Base-by-base conservation (phyloP, 257 asterid genomes). In the Nyctanthes arbortristis region DNA sequence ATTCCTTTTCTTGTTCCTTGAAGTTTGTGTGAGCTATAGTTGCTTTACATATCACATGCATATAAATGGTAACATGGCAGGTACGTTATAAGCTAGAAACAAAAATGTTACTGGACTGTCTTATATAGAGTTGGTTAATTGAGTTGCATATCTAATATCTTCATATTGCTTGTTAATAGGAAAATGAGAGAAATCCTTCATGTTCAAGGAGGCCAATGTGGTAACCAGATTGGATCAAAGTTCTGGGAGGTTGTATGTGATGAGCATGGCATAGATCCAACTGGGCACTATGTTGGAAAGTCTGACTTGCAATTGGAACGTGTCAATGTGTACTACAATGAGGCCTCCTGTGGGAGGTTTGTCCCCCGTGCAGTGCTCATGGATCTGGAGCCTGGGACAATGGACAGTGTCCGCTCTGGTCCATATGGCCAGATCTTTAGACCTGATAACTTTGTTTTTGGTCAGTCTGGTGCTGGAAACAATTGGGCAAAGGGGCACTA, bases 221-320 rank as follows among this genome's bases (percentile, higher is more conserved):
- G 97, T 5, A 90, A 90, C 85, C 97, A 90, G 82, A 90, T 90
- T 37, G 96, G 97, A 96, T n/a, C n/a, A n/a, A n/a, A n/a, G n/a
- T n/a, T n/a, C n/a, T n/a, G n/a, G n/a, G n/a, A n/a, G n/a, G n/a
- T 90, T 68, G 96, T 90, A 16, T 90, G 97, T 73, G 97, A 86
- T 58, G 97, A 90, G 69, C 97, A 90, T 33, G 97, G 96, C 43
- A 85, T 90, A 72, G 97, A 90, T 61, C 96, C 92, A 40, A 86
- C 96, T 20, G 96, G 96, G 8, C 87, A 87, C 52, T 90, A 88
- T 54, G 92, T 82, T 32, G 97, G 97, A 32, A 86, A 94, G 24
- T 90, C 97, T 55, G 92, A 90, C 79, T 69, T 90, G 85, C 97
- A 90, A 65, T 73, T 90, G 87, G 96, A 90, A 80, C 90, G 96